These are phyloP conservation scores for Bauhinia variegata DNA, from an alignment of 306 rosid species.

Conservation along the genomic window DNA sequence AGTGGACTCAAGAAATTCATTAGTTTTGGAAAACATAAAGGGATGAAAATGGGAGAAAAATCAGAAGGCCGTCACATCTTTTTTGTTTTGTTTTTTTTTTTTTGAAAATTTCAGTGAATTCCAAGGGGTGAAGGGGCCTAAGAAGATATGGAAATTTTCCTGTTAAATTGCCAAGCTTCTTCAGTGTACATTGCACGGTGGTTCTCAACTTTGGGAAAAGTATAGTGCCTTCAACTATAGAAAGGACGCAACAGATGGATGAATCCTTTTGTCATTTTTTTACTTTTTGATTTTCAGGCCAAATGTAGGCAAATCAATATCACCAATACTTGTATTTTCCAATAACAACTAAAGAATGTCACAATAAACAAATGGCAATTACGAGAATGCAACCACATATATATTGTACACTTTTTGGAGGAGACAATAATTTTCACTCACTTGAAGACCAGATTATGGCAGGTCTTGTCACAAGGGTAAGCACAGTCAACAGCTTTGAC, in stretches of 20 bases:
- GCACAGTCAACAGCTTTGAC: constrained; percentile 83
- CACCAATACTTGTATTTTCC: constrained; percentile 23
- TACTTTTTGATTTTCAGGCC: constrained; percentile 38
- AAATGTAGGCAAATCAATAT: constrained; percentile 13
- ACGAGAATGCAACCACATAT: constrained; percentile 6
- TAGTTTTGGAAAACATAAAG: constrained; percentile 4
- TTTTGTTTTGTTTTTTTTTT: too few relatives aligned
- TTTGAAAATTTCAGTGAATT: constrained; percentile 8
- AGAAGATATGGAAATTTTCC: constrained; percentile 15
- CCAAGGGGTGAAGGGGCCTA: neutral
- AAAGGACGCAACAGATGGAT: constrained; percentile 18
- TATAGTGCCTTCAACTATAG: neutral
- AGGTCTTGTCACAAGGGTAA: constrained; percentile 86
- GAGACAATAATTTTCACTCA: constrained; percentile 54
- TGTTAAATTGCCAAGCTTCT: neutral
- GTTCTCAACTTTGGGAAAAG: constrained; percentile 1
- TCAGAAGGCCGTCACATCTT: neutral
- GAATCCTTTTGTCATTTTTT: neutral
- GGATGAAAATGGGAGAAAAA: constrained; percentile 22
- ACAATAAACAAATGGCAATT: constrained; percentile 36
- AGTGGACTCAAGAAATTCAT: constrained; percentile 29
- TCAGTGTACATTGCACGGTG: neutral
- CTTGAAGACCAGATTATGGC: constrained; percentile 78
- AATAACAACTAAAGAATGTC: constrained; percentile 32
- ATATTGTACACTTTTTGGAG: constrained; percentile 20